Evolutionary conservation across 352 stramenopile species (phyloP).

Genomic region (Phytophthora kernoviae): DNA sequence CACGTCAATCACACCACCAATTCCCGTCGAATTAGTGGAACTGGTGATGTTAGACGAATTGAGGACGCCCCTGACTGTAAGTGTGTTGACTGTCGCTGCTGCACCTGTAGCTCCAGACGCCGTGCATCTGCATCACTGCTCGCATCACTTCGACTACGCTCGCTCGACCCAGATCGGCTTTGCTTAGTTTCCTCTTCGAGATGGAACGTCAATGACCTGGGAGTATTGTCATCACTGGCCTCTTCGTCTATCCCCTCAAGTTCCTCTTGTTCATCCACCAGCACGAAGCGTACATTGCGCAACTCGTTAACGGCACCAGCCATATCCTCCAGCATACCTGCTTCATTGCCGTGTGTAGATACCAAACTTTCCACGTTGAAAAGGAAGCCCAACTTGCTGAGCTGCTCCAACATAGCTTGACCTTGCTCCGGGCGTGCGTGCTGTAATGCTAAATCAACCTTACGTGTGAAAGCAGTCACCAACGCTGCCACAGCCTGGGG

Average conservation of each 20-base stretch:
- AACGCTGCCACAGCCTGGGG: constrained; percentile 77
- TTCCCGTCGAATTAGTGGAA: constrained; percentile 41
- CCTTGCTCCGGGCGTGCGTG: constrained; percentile 49
- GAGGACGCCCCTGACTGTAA: constrained; percentile 33
- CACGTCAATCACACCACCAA: constrained; percentile 80
- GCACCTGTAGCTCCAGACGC: constrained; percentile 23
- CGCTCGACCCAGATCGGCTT: constrained; percentile 20
- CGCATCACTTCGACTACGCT: constrained; percentile 16
- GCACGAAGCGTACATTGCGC: constrained; percentile 74
- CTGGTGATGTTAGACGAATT: constrained; percentile 37
- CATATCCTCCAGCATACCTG: constrained; percentile 90
- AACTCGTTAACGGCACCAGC: constrained; percentile 83
- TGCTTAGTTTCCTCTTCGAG: constrained; percentile 78
- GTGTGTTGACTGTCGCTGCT: constrained; percentile 34
- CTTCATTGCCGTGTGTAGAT: constrained; percentile 88
- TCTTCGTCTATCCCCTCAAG: constrained; percentile 40
- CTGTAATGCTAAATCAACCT: constrained; percentile 79
- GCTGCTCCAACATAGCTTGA: constrained; percentile 68
- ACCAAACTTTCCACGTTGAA: constrained; percentile 88
- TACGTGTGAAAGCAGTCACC: constrained; percentile 83
- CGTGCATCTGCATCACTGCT: constrained; percentile 24
- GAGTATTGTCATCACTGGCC: constrained; percentile 37
- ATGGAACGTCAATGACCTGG: constrained; percentile 63
- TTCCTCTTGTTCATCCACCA: constrained; percentile 79
- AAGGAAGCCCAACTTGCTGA: constrained; percentile 82